Base-by-base conservation (phyloP, 2,329 filamentous ascomycete genomes). In the Podosphaera leucotricha region DNA sequence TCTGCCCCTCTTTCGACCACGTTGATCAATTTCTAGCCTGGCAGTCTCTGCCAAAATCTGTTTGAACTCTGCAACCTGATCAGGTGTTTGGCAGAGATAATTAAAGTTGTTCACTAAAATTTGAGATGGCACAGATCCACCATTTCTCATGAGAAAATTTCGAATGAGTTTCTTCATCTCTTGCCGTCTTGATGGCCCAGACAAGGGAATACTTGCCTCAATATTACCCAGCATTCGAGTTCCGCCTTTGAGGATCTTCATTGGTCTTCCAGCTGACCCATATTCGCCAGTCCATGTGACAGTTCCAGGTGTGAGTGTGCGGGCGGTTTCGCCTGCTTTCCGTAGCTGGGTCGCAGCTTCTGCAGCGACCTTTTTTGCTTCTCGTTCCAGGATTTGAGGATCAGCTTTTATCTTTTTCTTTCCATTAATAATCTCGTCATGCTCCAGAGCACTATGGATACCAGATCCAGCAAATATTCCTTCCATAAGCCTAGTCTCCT, bases 241-340 rank as follows among this genome's bases (percentile, higher is more conserved):
- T 19, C 71, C 68, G 15, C 67, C 66, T 44, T 78, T 60, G 19
- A 80, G 63, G 30, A 64, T 62, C 58, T 65, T 46, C 64, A 66
- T 21, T 1, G 80, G 80, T 30, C 80, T 68, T 1, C 86, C 87
- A 3, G 75, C 76, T 42, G 78, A 71, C 8, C 87, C 87, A 40
- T 80, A 75, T 52, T 80, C 74, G 1, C 90, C 87, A 0, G 87
- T 95, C 87, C 87, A 95, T 0, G 87, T 94, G 7, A 90, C 82
- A 0, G 81, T 84, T 6, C 87, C 87, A 26, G 84, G 77, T 0
- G 82, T 82, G 1, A 87, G 66, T 7, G 66, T 69, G 10, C 75
- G 70, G 2, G 86, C 84, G 24, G 77, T 69, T 55, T 86, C 73
- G 37, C 73, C 76, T 8, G 84, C 77, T 47, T 73, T 73, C 24